Base-by-base conservation (phyloP, 2,329 filamentous ascomycete species). In the Colletotrichum gigasporum region DNA sequence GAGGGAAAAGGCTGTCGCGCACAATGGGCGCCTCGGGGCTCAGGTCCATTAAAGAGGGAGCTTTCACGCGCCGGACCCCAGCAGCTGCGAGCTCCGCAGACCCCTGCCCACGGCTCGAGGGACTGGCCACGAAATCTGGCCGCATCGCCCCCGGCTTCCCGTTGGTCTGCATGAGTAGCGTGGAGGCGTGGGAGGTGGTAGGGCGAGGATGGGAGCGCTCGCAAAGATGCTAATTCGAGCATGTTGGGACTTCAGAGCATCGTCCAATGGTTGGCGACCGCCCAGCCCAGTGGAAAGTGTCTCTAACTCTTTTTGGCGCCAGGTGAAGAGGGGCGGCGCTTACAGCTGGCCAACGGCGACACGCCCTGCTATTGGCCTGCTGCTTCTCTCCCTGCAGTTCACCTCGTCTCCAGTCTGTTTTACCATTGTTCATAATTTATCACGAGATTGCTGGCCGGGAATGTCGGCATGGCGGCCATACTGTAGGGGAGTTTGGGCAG, bases 271-370 rank as follows among this genome's bases (percentile, higher is more conserved):
- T 32, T 48, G 30, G n/a, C 20, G 18, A n/a, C n/a, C 44, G 58
- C 58, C 58, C 18, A 65, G 63, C 35, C 26, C 34, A 41, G 47
- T 30, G 52, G 44, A 22, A 12, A 56, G 51, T 28, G 24, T 65
- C 51, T 39, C 51, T 56, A 63, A 63, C 63, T 65, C 24, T 35
- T 65, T 52, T 48, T 30, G 63, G 63, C 51, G 51, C 59, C 51
- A 57, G 63, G 22, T 63, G 51, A 63, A 55, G 63, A 58, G 59
- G 57, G 63, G 51, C 59, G 63, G 63, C 63, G 63, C 63, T 65
- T 65, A 65, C 26, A 63, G 37, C 18, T 51, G 51, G 37, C 56
- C 52, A 52, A 47, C 59, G 30, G 51, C 51, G 44, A 47, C 26
- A 7, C 41, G 35, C 34, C 26, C 41, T 63, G 14, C 42, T 12